Conservation (phyloP, 2,329 filamentous ascomycete genomes). For the Trichoderma hamatum region DNA sequence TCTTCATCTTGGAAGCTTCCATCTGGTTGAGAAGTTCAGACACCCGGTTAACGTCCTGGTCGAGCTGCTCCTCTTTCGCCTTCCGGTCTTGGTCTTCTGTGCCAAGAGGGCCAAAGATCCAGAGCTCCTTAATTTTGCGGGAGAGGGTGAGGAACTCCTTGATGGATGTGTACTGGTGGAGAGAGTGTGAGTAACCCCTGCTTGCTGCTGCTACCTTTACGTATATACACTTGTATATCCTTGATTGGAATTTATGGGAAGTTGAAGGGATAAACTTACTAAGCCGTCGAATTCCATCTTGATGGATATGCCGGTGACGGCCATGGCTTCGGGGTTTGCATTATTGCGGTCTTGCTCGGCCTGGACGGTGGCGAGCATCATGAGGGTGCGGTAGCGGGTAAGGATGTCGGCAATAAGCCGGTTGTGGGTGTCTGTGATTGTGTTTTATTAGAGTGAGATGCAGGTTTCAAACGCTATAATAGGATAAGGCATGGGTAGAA, state of each 20-base stretch:
- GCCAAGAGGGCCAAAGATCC: conserved; percentile 49
- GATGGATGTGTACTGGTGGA: conserved; percentile 46
- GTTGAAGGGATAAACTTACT: conserved; percentile 33
- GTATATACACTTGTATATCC: background rate
- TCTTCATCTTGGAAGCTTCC: conserved; percentile 41
- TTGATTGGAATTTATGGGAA: background rate
- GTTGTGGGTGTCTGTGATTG: conserved; percentile 48
- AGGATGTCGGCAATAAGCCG: conserved; percentile 50
- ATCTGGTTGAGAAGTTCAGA: conserved; percentile 41
- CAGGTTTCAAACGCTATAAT: background rate
- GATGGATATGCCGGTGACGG: conserved; percentile 49
- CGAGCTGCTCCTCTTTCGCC: conserved; percentile 43
- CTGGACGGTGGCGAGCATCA: conserved; percentile 49
- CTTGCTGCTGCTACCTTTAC: too few species aligned
- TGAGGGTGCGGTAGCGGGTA: conserved; percentile 48
- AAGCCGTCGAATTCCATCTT: conserved; percentile 51
- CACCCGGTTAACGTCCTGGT: conserved; percentile 43
- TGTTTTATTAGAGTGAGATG: conserved; percentile 9
- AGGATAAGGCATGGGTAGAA: background rate
- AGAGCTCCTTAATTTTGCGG: conserved; percentile 50
- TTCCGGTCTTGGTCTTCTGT: conserved; percentile 42
- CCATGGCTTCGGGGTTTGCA: conserved; percentile 47
- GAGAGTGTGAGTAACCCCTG: background rate
- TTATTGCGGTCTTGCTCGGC: conserved; percentile 45
- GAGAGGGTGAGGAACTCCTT: conserved; percentile 50